phyloP scores from a whole-genome alignment of 257 asterid genomes.

The Lithospermum erythrorhizon region DNA sequence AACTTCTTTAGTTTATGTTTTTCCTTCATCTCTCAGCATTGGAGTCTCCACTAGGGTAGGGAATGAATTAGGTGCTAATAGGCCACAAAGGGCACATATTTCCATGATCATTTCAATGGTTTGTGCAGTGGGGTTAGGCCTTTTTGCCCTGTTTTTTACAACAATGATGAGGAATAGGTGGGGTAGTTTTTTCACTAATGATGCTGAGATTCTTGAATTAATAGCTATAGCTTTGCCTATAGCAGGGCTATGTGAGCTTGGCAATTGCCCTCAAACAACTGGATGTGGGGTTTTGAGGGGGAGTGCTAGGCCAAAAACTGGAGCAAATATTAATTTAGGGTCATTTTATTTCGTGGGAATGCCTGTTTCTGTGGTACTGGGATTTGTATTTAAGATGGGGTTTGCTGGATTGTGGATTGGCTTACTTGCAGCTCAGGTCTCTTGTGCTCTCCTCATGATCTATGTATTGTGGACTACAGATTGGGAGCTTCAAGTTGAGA shows the following conservation, averaged over 20 bases:
- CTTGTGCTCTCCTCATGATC: conserved; percentile 68
- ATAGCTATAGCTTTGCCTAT: conserved; percentile 75
- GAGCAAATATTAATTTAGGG: conserved; percentile 75
- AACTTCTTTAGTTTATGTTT: conserved; percentile 73
- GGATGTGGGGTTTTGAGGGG: conserved; percentile 90
- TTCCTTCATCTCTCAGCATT: conserved; percentile 68
- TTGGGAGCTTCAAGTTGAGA: conserved; percentile 55
- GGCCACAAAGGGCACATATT: conserved; percentile 52
- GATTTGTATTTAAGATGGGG: conserved; percentile 64
- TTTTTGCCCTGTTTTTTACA: conserved; percentile 59
- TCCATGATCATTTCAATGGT: conserved; percentile 47
- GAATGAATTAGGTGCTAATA: conserved; percentile 64
- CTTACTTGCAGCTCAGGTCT: conserved; percentile 82
- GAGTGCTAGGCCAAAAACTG: conserved; percentile 71
- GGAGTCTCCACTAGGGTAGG: conserved; percentile 80
- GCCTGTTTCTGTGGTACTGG: conserved; percentile 82
- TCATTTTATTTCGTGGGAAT: conserved; percentile 85
- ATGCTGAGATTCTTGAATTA: conserved; percentile 52
- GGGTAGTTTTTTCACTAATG: conserved; percentile 64
- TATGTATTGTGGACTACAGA: conserved; percentile 49
- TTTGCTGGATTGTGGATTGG: conserved; percentile 86
- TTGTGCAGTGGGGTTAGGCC: conserved; percentile 45
- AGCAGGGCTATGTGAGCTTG: conserved; percentile 84
- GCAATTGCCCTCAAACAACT: conserved; percentile 92
- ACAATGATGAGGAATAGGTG: conserved; percentile 50